Conservation (phyloP, 2,329 filamentous ascomycete genomes). For the Ophiosphaerella korrae region DNA sequence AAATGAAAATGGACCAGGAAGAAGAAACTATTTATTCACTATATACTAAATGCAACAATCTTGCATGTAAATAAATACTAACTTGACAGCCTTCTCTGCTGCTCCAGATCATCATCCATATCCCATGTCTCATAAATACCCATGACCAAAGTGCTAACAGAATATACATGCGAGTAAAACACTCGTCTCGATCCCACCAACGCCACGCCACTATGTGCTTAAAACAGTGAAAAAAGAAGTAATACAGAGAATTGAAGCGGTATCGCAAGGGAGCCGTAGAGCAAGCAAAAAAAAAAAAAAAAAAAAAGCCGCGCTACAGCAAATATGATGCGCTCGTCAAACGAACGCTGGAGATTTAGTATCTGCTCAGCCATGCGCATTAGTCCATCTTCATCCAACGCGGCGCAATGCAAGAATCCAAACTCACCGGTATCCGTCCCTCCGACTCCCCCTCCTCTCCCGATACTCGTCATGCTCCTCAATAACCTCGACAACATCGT, state of each 20-base stretch:
- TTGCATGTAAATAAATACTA: neutral
- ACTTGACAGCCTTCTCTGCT: neutral
- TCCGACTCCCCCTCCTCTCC: conserved; percentile 44
- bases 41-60: neutral
- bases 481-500: conserved; percentile 64
- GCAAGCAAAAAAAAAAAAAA: too few species aligned
- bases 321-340: neutral
- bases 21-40: neutral
- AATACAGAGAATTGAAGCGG: neutral
- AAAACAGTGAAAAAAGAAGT: neutral
- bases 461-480: conserved; percentile 59
- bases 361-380: neutral
- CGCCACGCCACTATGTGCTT: conserved; percentile 3
- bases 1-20: neutral
- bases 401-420: neutral
- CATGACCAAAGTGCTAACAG: neutral
- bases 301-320: neutral
- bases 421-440: conserved; percentile 57
- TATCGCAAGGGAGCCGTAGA: neutral
- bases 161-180: neutral
- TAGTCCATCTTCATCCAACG: neutral
- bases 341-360: neutral
- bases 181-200: neutral
- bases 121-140: neutral
- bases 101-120: neutral